Evolutionary conservation across 1,284 basidiomycete genomes (phyloP), one percentile per base, ranked within the genome.

Genomic region (Xerocomus minutiporus): DNA sequence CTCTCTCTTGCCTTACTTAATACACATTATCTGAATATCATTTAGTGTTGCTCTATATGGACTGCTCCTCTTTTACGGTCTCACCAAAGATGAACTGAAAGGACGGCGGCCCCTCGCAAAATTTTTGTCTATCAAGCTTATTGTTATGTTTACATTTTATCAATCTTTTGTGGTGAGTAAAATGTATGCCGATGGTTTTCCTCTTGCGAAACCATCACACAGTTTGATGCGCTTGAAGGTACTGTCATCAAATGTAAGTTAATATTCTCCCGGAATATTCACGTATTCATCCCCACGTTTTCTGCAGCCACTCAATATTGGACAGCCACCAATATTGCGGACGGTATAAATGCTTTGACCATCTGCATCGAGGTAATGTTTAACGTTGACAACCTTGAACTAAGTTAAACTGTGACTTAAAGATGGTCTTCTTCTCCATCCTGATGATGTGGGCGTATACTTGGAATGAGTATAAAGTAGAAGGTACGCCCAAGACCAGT

Each of bases 141-240:
- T 91, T 53, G 87, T 93, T 47, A 86, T 93, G 81, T 84, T 88
- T 64, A 91, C 88, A 1, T 91, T 88, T 65, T 91, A 91, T 65
- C 88, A 91, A 58, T 73, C 77, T 0, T 86, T 90, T 57, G 71
- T 90, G 36, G 86, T 88, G 61, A 53, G 84, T 73, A 11, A 11
- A 35, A 11, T 29, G 39, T 28, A 36, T 36, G 5, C 35, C 38
- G 26, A 20, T 38, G 15, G 13, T 25, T 46, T 3, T 28, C 41
- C 9, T 48, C 13, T 25, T 23, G 26, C 38, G 26, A 29, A 20
- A 20, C 20, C 44, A 29, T 44, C 12, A 28, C 52, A 23, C 55
- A 88, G 88, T 84, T 90, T 59, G 65, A 61, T 38, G 73, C 74
- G 4, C 68, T 90, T 15, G 80, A 83, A 63, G 78, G 81, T 13